phyloP scores from a whole-genome alignment of 495 filamentous ascomycete genomes.

The Annulohypoxylon moriforme region DNA sequence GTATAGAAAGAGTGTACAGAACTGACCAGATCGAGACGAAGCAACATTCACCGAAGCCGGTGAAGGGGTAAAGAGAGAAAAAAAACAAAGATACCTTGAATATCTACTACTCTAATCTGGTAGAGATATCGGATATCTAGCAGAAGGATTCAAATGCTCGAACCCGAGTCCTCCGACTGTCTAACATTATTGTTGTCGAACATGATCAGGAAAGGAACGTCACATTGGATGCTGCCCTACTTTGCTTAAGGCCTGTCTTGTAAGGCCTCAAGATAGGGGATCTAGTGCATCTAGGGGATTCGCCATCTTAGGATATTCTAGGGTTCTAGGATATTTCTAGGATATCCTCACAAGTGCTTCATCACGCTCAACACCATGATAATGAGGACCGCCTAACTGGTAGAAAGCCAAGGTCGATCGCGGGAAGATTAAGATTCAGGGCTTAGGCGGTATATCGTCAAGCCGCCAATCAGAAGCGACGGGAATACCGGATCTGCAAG shows the following conservation, averaged over 20 bases:
- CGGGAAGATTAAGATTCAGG: slow-evolving; percentile 26
- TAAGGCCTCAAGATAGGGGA: slow-evolving; percentile 28
- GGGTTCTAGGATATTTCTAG: not conserved
- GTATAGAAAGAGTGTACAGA: slow-evolving; percentile 11
- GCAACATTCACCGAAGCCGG: not conserved
- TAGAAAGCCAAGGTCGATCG: slow-evolving; percentile 38
- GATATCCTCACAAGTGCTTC: not conserved
- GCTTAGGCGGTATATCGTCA: slow-evolving; percentile 6
- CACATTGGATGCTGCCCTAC: slow-evolving; percentile 2
- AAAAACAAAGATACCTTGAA: not conserved
- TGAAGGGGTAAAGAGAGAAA: not conserved
- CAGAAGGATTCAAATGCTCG: slow-evolving; percentile 14
- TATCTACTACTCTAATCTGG: not conserved
- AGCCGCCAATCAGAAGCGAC: slow-evolving; percentile 28
- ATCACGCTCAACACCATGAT: slow-evolving; percentile 11
- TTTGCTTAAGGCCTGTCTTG: not conserved
- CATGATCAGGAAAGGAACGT: slow-evolving; percentile 23
- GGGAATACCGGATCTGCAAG: slow-evolving; percentile 33
- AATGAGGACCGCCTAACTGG: slow-evolving; percentile 34
- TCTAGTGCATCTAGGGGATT: too few species aligned
- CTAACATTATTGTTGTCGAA: slow-evolving; percentile 3
- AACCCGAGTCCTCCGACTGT: slow-evolving; percentile 2
- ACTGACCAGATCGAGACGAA: slow-evolving; percentile 8
- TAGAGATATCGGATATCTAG: slow-evolving; percentile 2
- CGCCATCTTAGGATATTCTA: not conserved